Percentiles rank a stretch among this genome's conserved stretches.
Evolutionary conservation across 2,329 filamentous ascomycete species (phyloP).

Genomic region (Lecanosticta acicola): DNA sequence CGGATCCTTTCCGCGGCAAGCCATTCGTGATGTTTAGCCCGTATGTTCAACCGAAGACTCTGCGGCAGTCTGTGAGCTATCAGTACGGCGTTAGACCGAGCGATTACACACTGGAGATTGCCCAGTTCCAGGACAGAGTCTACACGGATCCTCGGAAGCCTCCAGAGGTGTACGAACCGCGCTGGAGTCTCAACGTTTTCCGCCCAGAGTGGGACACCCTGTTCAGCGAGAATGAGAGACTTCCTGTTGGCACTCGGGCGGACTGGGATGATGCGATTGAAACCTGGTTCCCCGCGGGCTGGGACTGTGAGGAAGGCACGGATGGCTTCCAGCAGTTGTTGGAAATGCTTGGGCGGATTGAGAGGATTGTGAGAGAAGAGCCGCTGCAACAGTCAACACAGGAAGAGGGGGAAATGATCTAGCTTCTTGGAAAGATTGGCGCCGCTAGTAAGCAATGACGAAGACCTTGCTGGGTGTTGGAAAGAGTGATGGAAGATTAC

Average conservation of each 20-base stretch:
- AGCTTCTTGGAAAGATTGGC: no score
- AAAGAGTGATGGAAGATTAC: no score
- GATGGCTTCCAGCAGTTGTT: slow-evolving; percentile 28
- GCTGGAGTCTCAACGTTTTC: slow-evolving; percentile 29
- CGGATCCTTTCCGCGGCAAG: not conserved
- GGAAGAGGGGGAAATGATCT: no score
- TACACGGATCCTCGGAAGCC: slow-evolving; percentile 4
- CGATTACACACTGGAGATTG: slow-evolving; percentile 29
- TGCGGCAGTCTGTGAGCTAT: slow-evolving; percentile 26
- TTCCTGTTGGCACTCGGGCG: slow-evolving; percentile 24
- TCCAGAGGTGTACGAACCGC: slow-evolving; percentile 19
- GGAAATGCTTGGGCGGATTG: slow-evolving; percentile 24
- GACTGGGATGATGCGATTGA: slow-evolving; percentile 26
- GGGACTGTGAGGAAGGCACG: slow-evolving; percentile 7
- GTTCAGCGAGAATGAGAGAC: slow-evolving; percentile 26
- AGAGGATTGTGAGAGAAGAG: slow-evolving; percentile 11
- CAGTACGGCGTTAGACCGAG: slow-evolving; percentile 24
- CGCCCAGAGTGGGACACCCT: slow-evolving; percentile 27
- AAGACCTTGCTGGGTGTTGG: no score
- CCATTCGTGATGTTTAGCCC: slow-evolving; percentile 20
- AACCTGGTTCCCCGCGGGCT: slow-evolving; percentile 30
- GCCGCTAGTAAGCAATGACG: no score
- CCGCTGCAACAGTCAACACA: not conserved
- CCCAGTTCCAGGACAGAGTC: slow-evolving; percentile 25
- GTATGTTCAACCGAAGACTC: slow-evolving; percentile 7